Percentiles rank a stretch among this genome's conserved stretches.
phyloP scores from a whole-genome alignment of 2,329 filamentous ascomycete genomes.

The Aspergillus fischeri region DNA sequence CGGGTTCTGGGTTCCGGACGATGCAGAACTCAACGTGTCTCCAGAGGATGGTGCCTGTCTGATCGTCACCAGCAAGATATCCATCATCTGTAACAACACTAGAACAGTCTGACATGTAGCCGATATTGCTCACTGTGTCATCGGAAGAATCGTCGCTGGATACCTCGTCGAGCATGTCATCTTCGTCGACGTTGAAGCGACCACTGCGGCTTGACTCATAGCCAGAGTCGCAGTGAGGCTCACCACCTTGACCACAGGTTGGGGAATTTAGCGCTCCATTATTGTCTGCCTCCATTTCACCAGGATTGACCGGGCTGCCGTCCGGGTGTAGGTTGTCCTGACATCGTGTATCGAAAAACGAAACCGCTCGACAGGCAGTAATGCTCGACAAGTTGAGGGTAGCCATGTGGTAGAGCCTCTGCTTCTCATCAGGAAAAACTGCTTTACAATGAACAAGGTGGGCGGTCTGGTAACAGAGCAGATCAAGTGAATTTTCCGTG shows the following conservation, averaged over 20 bases:
- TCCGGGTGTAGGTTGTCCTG: constrained; percentile 2
- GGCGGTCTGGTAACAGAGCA: constrained; percentile 10
- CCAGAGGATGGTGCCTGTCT: constrained; percentile 15
- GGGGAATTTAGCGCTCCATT: background rate
- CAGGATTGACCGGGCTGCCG: background rate
- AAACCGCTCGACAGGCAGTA: constrained; percentile 14
- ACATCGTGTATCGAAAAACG: constrained; percentile 14
- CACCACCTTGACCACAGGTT: background rate
- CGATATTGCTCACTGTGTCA: constrained; percentile 3
- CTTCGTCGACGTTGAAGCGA: background rate
- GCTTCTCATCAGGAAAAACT: constrained; percentile 15
- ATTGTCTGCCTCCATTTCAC: background rate
- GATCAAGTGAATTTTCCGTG: constrained; percentile 9
- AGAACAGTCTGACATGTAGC: constrained; percentile 11
- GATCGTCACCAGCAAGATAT: constrained; percentile 14
- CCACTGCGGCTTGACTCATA: background rate
- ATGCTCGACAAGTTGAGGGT: constrained; percentile 13
- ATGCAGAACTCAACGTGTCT: constrained; percentile 19
- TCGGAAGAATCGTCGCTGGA: background rate
- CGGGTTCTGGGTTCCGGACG: constrained; percentile 8
- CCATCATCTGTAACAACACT: constrained; percentile 14
- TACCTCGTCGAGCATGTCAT: constrained; percentile 1
- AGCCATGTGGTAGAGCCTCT: constrained; percentile 10
- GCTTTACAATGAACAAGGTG: constrained; percentile 9
- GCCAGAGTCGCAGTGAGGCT: background rate